These are phyloP conservation scores for Cryptococcus jaspeensis DNA, from an alignment of 1,284 basidiomycete genomes.

Conservation along the genomic window DNA sequence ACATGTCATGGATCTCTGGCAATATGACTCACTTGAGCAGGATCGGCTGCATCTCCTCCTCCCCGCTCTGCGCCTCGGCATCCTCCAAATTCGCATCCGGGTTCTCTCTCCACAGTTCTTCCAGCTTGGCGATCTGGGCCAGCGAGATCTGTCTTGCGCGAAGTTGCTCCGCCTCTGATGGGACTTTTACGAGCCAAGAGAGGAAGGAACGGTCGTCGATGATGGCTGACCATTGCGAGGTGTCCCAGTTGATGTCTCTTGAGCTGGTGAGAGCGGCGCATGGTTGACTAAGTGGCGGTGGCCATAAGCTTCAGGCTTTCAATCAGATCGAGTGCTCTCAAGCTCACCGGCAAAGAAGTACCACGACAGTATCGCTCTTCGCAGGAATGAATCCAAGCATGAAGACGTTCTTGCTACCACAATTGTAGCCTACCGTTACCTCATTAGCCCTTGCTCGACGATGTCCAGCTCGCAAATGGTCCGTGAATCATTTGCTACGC, in stretches of 20 bases:
- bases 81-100: constrained; percentile 92
- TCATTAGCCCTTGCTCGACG: constrained; percentile 25
- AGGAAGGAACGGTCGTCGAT: constrained; percentile 98
- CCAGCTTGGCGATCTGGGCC: constrained; percentile 92
- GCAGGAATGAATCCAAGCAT: constrained; percentile 99
- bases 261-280: constrained; percentile 85
- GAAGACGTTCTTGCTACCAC: constrained; percentile 99
- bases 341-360: constrained; percentile 88
- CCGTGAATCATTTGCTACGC: not conserved
- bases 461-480: not conserved
- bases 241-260: constrained; percentile 98
- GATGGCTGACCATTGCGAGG: constrained; percentile 93
- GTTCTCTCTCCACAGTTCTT: constrained; percentile 98
- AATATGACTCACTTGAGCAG: constrained; percentile 63
- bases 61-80: constrained; percentile 91
- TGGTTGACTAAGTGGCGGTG: constrained; percentile 68
- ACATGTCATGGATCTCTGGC: no score
- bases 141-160: constrained; percentile 94
- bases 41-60: constrained; percentile 93
- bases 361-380: constrained; percentile 97
- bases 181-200: constrained; percentile 97
- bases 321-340: not conserved
- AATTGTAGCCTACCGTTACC: constrained; percentile 69
- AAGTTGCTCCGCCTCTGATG: constrained; percentile 90
- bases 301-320: not conserved